Evolutionary conservation across 1,139 yeast genomes (phyloP).

Genomic region (Eremothecium gossypii): DNA sequence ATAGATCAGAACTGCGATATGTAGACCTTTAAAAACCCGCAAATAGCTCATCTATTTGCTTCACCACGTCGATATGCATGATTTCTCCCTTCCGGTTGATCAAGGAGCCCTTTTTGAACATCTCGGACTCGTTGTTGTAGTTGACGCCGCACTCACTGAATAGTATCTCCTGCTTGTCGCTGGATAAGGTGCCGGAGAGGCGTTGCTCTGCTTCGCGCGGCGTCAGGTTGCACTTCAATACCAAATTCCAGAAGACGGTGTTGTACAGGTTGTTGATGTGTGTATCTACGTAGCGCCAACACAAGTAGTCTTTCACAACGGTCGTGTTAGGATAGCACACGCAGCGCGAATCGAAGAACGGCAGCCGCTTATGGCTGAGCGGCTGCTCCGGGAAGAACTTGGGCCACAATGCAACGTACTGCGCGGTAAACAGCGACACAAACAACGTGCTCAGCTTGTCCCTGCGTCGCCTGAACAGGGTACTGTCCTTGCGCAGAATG

Average conservation of each 20-base stretch:
- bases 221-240: conserved; percentile 56
- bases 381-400: conserved; percentile 43
- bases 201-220: conserved; percentile 71
- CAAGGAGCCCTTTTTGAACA: conserved; percentile 79
- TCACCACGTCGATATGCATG: conserved; percentile 33
- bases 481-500: conserved; percentile 51
- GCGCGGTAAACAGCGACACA: conserved; percentile 73
- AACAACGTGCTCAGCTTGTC: conserved; percentile 69
- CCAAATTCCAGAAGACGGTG: conserved; percentile 86
- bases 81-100: conserved; percentile 47
- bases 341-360: conserved; percentile 87
- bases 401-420: conserved; percentile 62
- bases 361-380: conserved; percentile 41
- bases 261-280: conserved; percentile 92
- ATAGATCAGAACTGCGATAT: not conserved
- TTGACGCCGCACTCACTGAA: conserved; percentile 72
- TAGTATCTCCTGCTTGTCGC: conserved; percentile 81
- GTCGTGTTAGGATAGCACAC: conserved; percentile 66
- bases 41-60: conserved; percentile 30
- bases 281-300: conserved; percentile 97
- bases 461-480: conserved; percentile 72
- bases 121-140: conserved; percentile 83
- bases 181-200: conserved; percentile 60
- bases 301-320: conserved; percentile 66
- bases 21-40: conserved; percentile 17